phyloP scores from a whole-genome alignment of 2,329 filamentous ascomycete species.

The Calonectria pseudoreteaudii region DNA sequence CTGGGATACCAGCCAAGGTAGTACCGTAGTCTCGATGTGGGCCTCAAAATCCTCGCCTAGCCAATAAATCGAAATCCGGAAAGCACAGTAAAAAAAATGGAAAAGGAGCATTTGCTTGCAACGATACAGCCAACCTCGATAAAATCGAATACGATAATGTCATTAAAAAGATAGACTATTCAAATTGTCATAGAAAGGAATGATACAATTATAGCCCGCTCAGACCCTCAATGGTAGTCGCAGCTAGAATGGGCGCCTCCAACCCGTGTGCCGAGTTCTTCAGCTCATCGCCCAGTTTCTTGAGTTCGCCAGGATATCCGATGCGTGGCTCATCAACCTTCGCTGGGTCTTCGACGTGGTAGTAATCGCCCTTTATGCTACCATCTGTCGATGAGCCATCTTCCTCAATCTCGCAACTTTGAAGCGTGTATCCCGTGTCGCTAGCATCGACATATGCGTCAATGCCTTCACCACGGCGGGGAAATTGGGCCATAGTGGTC shows the following conservation, averaged over 20 bases:
- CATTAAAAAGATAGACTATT: not conserved
- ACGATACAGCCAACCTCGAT: not conserved
- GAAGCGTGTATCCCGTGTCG: conserved; percentile 70
- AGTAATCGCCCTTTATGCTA: not conserved
- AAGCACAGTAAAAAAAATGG: too few relatives aligned
- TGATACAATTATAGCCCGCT: not conserved
- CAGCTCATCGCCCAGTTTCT: not conserved
- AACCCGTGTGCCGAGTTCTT: not conserved
- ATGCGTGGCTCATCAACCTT: not conserved
- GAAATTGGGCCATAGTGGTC: conserved; percentile 70
- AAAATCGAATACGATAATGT: not conserved
- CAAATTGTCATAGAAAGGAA: not conserved
- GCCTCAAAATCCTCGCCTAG: not conserved
- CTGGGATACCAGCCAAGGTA: not conserved
- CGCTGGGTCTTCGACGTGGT: not conserved
- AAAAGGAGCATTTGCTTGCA: not conserved
- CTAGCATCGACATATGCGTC: conserved; percentile 77
- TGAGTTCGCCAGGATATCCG: not conserved
- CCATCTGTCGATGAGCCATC: not conserved
- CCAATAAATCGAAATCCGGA: not conserved
- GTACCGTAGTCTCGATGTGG: not conserved
- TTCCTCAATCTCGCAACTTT: conserved; percentile 20
- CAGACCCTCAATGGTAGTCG: not conserved
- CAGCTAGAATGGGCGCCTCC: not conserved
- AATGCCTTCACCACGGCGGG: conserved; percentile 72